Evolutionary conservation across 257 asterid species (phyloP).

Genomic region (Plantago major): DNA sequence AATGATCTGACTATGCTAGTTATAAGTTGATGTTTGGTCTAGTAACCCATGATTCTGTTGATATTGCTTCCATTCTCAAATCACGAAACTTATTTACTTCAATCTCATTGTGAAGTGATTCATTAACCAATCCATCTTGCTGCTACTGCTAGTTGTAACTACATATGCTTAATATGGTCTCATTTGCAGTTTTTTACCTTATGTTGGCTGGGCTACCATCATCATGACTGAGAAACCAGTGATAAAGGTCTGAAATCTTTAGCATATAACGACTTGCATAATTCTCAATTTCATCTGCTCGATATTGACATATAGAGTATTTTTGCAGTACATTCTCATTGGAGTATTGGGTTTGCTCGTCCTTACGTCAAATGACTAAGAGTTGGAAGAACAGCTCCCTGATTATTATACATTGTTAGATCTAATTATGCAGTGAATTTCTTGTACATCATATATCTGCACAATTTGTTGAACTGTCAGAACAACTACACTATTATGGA

Average conservation of each 20-base stretch:
- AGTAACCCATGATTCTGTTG: too few species aligned
- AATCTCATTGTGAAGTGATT: too few species aligned
- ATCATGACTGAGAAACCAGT: slow-evolving; percentile 66
- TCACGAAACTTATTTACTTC: too few species aligned
- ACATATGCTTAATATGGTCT: neutral
- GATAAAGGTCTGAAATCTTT: slow-evolving; percentile 43
- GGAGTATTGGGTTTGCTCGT: slow-evolving; percentile 49
- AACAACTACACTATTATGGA: too few species aligned
- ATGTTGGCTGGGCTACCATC: slow-evolving; percentile 70
- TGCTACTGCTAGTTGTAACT: neutral
- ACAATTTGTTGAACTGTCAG: too few species aligned
- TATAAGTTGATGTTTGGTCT: too few species aligned
- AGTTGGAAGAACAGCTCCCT: slow-evolving; percentile 1
- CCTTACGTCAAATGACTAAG: slow-evolving; percentile 48
- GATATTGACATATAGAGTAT: neutral
- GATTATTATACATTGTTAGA: neutral
- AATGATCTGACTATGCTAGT: too few species aligned
- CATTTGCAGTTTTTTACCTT: slow-evolving; percentile 56
- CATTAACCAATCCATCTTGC: too few species aligned
- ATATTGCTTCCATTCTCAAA: too few species aligned
- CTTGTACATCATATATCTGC: too few species aligned
- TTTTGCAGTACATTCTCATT: slow-evolving; percentile 50
- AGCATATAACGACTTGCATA: neutral
- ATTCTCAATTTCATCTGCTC: too few species aligned
- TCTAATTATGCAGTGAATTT: neutral